Conservation (phyloP, 352 stramenopile genomes). For the Globisporangium recalcitrans region DNA sequence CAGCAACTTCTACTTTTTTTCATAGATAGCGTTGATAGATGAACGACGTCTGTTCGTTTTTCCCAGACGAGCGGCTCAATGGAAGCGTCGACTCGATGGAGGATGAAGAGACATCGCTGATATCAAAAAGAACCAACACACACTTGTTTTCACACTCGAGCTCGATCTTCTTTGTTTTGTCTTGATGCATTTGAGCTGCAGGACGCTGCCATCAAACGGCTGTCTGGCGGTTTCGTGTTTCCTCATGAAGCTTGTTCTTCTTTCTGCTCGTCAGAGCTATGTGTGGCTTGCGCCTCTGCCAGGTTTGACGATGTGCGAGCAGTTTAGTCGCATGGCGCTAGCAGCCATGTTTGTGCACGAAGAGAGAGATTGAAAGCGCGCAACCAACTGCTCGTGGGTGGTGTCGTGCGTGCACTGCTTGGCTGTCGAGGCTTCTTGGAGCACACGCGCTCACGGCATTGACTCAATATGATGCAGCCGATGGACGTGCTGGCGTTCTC, state of each 20-base stretch:
- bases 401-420: background rate
- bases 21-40: conserved; percentile 13
- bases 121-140: conserved; percentile 12
- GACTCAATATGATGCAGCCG: conserved; percentile 11
- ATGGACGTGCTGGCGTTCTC: conserved; percentile 7
- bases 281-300: background rate
- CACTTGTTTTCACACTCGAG: background rate
- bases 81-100: conserved; percentile 2
- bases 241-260: background rate
- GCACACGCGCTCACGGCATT: background rate
- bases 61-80: background rate
- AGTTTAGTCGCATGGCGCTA: background rate
- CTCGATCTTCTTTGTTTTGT: background rate
- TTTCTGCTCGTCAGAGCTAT: background rate
- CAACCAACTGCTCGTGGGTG: background rate
- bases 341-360: no score
- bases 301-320: background rate
- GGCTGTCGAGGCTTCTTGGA: background rate
- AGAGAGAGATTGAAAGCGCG: background rate
- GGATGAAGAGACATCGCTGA: background rate
- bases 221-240: background rate
- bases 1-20: conserved; percentile 1
- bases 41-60: background rate
- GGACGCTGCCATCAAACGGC: background rate
- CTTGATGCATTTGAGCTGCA: no score